phyloP scores from a whole-genome alignment of 2,329 filamentous ascomycete species.

The Alternaria consortialis region DNA sequence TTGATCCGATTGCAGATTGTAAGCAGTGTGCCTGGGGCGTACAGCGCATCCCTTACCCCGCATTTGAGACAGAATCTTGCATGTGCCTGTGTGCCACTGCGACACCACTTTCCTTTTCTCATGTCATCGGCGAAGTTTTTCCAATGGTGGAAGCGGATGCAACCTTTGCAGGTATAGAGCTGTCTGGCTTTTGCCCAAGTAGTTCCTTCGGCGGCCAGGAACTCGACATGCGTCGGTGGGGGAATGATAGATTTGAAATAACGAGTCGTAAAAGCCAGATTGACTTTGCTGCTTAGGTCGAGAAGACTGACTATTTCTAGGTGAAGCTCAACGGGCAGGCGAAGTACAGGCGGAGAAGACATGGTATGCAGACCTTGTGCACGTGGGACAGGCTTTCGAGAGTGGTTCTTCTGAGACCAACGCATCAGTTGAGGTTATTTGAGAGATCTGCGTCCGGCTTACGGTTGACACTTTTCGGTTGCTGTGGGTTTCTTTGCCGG shows the following conservation, averaged over 20 bases:
- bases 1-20: slow-evolving; percentile 29
- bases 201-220: slow-evolving; percentile 32
- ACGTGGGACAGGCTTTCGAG: neutral
- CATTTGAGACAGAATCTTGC: slow-evolving; percentile 39
- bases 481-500: neutral
- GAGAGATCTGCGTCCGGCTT: slow-evolving; percentile 5
- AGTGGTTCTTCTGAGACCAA: neutral
- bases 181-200: slow-evolving; percentile 29
- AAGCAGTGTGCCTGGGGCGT: slow-evolving; percentile 31
- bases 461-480: neutral
- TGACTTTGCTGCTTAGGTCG: slow-evolving; percentile 30
- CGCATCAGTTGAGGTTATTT: slow-evolving; percentile 4
- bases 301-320: slow-evolving; percentile 32
- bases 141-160: slow-evolving; percentile 28
- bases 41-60: slow-evolving; percentile 32
- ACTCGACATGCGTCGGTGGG: slow-evolving; percentile 28
- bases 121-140: slow-evolving; percentile 39
- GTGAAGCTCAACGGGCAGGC: slow-evolving; percentile 39
- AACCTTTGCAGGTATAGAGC: slow-evolving; percentile 37
- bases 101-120: slow-evolving; percentile 40
- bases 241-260: slow-evolving; percentile 32
- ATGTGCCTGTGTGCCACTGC: slow-evolving; percentile 31
- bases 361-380: slow-evolving; percentile 15
- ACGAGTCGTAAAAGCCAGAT: slow-evolving; percentile 26
- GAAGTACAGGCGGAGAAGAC: slow-evolving; percentile 25